Evolutionary conservation across 2,329 filamentous ascomycete species (phyloP).

Genomic region (Knoxdaviesia proteae): DNA sequence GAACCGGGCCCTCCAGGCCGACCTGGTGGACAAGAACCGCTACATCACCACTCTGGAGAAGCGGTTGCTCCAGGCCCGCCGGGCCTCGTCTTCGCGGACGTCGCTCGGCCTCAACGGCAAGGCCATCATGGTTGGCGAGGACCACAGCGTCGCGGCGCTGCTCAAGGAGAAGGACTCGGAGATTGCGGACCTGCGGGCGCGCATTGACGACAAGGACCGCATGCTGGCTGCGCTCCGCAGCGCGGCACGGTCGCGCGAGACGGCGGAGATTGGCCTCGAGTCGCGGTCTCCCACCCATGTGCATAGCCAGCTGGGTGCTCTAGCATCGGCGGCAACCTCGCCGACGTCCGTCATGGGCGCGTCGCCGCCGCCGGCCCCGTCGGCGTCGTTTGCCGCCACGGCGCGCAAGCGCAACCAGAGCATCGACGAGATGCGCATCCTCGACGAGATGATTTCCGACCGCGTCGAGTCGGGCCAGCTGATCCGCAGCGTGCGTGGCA

Average conservation of each 20-base stretch:
- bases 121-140: slow-evolving; percentile 53
- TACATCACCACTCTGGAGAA: slow-evolving; percentile 92
- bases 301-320: too few species aligned
- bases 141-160: slow-evolving; percentile 50
- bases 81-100: slow-evolving; percentile 74
- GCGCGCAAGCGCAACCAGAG: slow-evolving; percentile 40
- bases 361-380: slow-evolving; percentile 9
- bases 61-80: slow-evolving; percentile 68
- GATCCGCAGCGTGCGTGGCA: slow-evolving; percentile 44
- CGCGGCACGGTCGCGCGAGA: slow-evolving; percentile 68
- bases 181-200: slow-evolving; percentile 73
- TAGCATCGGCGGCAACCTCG: slow-evolving; percentile 11
- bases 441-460: slow-evolving; percentile 93
- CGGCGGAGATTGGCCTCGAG: slow-evolving; percentile 31
- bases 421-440: slow-evolving; percentile 84
- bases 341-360: slow-evolving; percentile 14
- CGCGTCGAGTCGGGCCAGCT: slow-evolving; percentile 58
- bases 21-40: slow-evolving; percentile 87
- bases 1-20: slow-evolving; percentile 79
- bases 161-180: slow-evolving; percentile 81
- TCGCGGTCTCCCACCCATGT: slow-evolving; percentile 6
- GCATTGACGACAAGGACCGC: slow-evolving; percentile 82
- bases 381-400: slow-evolving; percentile 8
- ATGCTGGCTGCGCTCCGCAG: slow-evolving; percentile 78
- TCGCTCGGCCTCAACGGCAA: slow-evolving; percentile 52